Evolutionary conservation across 163 green algal genomes (phyloP), one percentile per base, ranked within the genome.

Genomic region (Prototheca stagnorum): DNA sequence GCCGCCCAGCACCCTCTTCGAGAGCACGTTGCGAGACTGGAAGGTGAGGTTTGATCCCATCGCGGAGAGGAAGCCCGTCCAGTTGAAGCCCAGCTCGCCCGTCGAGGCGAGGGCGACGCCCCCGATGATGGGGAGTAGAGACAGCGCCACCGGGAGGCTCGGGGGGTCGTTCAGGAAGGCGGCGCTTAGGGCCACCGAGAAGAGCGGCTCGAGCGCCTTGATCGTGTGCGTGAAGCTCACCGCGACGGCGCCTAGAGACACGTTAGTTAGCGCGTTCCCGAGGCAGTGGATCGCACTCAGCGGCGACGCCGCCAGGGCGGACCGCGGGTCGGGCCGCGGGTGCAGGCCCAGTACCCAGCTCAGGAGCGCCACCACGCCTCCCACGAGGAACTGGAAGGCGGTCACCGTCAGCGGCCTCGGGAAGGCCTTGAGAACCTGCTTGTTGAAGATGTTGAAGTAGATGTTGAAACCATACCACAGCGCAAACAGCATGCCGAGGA

Each of bases 161-260:
- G 75, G 69, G 21, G 39, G 49, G 31, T 80, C 64, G 15, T 68
- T 68, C 12, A 92, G 67, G 51, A 93, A 89, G 9, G 92, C 52
- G 11, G 58, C 44, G 17, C 75, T 88, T 42, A 97, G 70, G 16
- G 84, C 19, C 85, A 58, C 55, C 2, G 72, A 86, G 67, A 97
- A 97, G 68, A 95, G 87, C 19, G 88, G 88, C 68, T 97, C 88
- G 69, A 93, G 78, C 2, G 88, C 85, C 67, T 97, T 96, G 66
- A 97, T 94, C 35, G 88, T 97, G 74, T 96, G 88, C 1, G 88
- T 96, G 73, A 97, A 97, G 37, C 77, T 92, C n/a, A 95, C 85
- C 1, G 88, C 84, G 31, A 97, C 88, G 20, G 77, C 71, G 28
- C 86, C 82, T 34, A 97, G 74, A 47, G 57, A 81, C 35, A 95